Evolutionary conservation across 2,329 filamentous ascomycete species (phyloP).

Genomic region (Microdochium bolleyi): DNA sequence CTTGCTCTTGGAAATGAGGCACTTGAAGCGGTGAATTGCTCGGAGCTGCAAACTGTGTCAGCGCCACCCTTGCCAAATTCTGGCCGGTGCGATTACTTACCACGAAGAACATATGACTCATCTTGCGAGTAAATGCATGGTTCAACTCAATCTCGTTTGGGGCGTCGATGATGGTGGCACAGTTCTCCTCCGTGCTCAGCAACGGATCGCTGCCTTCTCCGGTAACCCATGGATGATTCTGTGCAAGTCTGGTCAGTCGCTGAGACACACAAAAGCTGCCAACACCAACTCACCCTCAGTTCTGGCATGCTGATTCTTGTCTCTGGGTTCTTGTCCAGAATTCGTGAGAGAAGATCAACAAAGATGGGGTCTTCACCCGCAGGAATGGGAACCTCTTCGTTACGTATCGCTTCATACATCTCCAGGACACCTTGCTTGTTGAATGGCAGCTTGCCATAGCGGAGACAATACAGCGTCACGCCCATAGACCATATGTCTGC

Average conservation of each 20-base stretch:
- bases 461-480: slow-evolving; percentile 84
- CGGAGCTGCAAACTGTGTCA: slow-evolving; percentile 54
- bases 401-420: slow-evolving; percentile 81
- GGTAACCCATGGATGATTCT: slow-evolving; percentile 94
- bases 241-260: slow-evolving; percentile 10
- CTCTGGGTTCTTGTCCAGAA: slow-evolving; percentile 79
- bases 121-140: slow-evolving; percentile 82
- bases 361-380: slow-evolving; percentile 60
- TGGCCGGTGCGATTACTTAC: slow-evolving; percentile 33
- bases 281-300: slow-evolving; percentile 56
- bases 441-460: slow-evolving; percentile 84
- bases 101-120: slow-evolving; percentile 78
- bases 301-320: slow-evolving; percentile 78
- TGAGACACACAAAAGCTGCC: too few species aligned
- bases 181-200: slow-evolving; percentile 79
- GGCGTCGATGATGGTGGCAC: slow-evolving; percentile 66
- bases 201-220: slow-evolving; percentile 69
- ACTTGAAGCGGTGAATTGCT: slow-evolving; percentile 84
- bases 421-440: slow-evolving; percentile 72
- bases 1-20: slow-evolving; percentile 48
- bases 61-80: slow-evolving; percentile 4
- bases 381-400: slow-evolving; percentile 55
- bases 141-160: slow-evolving; percentile 89
- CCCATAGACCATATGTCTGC: slow-evolving; percentile 99
- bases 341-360: slow-evolving; percentile 60